Conservation (phyloP, 1,139 yeast genomes). For the Debaryomycetaceae sp. region DNA sequence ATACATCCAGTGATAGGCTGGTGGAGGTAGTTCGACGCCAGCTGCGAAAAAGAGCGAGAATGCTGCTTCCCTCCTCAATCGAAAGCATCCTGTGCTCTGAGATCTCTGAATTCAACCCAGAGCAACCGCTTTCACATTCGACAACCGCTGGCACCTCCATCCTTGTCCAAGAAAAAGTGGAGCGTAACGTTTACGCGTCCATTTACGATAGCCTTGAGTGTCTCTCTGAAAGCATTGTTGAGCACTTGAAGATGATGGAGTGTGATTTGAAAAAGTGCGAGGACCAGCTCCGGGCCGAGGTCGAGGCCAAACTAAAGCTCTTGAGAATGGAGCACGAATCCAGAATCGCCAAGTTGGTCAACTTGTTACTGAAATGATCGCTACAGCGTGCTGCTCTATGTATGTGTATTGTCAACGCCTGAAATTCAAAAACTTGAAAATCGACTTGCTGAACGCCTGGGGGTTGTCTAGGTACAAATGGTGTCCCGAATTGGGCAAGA, state of each 20-base stretch:
- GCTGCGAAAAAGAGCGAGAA: no score
- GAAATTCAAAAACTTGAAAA: conserved; percentile 38
- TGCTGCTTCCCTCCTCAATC: no score
- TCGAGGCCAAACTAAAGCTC: conserved; percentile 1
- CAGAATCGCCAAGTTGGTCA: background rate
- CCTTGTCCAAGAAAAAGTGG: no score
- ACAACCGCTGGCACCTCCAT: background rate
- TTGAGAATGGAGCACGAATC: conserved; percentile 2
- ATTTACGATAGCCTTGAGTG: no score
- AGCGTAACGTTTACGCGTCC: no score
- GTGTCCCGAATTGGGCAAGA: conserved; percentile 64
- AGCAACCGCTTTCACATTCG: no score
- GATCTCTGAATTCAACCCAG: no score
- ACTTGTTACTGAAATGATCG: conserved; percentile 4
- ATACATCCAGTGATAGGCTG: no score
- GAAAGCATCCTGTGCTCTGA: no score
- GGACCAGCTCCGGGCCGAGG: conserved; percentile 1
- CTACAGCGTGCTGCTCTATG: background rate
- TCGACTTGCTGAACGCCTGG: conserved; percentile 23
- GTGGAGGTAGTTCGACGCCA: no score
- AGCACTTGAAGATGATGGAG: conserved; percentile 4
- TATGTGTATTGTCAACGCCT: conserved; percentile 4
- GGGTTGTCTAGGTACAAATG: conserved; percentile 77
- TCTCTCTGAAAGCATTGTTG: conserved; percentile 2
- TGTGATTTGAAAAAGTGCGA: conserved; percentile 1